A percentile compares a stretch with the other conserved stretches of the same genome.
phyloP scores from a whole-genome alignment of 352 stramenopile species.

The Pseudoperonospora humuli region DNA sequence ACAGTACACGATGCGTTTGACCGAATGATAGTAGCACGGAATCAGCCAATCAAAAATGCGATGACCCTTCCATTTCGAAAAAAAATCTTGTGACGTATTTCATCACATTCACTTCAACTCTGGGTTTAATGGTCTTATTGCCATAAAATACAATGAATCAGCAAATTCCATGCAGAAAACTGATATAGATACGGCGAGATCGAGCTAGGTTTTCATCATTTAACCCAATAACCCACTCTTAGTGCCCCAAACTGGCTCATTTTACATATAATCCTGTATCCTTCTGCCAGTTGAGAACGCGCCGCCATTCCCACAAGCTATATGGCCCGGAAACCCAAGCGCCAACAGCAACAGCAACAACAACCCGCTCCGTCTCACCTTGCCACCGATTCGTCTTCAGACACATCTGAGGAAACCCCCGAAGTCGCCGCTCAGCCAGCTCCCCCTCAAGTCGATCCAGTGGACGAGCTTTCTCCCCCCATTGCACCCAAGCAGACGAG shows the following conservation, averaged over 20 bases:
- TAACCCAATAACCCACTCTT: neutral
- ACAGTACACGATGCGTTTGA: no score
- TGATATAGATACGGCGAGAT: no score
- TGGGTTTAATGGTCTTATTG: no score
- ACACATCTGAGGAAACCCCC: constrained; percentile 13
- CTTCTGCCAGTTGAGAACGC: constrained; percentile 25
- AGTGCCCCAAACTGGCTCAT: neutral
- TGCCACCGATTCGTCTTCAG: constrained; percentile 1
- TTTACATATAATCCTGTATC: constrained; percentile 8
- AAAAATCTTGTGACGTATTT: no score
- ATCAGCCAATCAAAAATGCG: no score
- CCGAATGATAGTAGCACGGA: no score
- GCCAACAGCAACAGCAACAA: constrained; percentile 8
- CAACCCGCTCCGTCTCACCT: constrained; percentile 8
- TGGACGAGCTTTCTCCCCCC: constrained; percentile 1
- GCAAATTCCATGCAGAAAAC: no score
- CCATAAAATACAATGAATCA: no score
- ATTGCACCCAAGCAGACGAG: constrained; percentile 13
- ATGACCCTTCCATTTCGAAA: no score
- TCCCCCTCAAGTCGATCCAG: neutral
- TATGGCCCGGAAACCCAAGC: constrained; percentile 30
- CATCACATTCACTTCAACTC: no score
- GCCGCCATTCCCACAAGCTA: constrained; percentile 13
- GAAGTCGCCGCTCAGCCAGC: constrained; percentile 6
- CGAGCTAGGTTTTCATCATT: neutral